Conservation (phyloP, 139 green algal species). For the Edaphochlamys debaryana region DNA sequence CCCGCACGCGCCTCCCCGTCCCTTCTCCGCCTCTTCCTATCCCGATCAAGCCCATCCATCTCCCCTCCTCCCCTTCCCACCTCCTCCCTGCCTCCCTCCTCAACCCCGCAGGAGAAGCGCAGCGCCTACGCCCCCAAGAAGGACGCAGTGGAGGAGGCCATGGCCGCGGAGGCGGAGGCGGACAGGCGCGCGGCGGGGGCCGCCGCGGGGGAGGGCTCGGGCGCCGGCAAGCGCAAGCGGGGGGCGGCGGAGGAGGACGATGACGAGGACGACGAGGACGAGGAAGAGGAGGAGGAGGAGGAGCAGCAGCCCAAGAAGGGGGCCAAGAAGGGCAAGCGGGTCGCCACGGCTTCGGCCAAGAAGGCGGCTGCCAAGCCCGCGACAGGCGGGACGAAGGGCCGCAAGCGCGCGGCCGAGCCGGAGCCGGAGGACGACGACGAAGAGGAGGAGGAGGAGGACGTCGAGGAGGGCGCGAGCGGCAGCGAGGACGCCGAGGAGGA, state of each 20-base stretch:
- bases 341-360: not conserved
- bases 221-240: not conserved
- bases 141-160: not conserved
- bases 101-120: constrained; percentile 87
- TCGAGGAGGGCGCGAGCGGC: not conserved
- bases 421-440: not conserved
- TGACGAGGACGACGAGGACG: not conserved
- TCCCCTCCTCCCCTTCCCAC: not conserved
- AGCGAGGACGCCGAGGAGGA: not conserved
- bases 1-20: too few species aligned
- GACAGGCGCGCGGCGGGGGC: too few species aligned
- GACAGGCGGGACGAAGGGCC: too few species aligned
- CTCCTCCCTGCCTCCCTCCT: not conserved
- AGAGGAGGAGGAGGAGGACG: not conserved
- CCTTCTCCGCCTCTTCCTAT: not conserved
- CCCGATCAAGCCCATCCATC: not conserved
- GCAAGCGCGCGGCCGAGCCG: too few species aligned
- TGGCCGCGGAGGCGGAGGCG: not conserved
- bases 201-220: not conserved
- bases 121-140: constrained; percentile 85
- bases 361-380: too few species aligned
- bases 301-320: not conserved
- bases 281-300: not conserved
- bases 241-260: not conserved
- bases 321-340: not conserved